Evolutionary conservation across 169 alveolate species (phyloP), one percentile per base, ranked within the genome.

Genomic region (Eimeria praecox): DNA sequence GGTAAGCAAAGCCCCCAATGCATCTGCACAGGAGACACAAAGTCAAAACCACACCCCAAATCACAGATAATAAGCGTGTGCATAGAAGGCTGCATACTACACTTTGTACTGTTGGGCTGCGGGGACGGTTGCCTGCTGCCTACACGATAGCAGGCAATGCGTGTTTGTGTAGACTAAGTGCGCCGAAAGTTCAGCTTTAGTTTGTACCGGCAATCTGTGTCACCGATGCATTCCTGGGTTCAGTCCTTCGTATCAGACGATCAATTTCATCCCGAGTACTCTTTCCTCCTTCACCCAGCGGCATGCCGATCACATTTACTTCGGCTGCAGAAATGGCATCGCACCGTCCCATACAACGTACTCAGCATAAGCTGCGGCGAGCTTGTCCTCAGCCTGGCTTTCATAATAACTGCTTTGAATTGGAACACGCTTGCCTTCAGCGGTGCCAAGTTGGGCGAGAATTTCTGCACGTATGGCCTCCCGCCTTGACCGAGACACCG

Each of bases 191-290:
- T 33, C 6, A 56, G 5, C 33, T 73, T 38, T 35, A 24, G 78
- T 44, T 9, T 40, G 82, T 54, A 87, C 93, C 93, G n/a, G 93
- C 93, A 62, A 87, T 87, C 6, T 62, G 93, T 16, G 33, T 18
- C 40, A 24, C 46, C 24, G 82, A 56, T 2, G 44, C 40, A 38
- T 62, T 87, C 49, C 93, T n/a, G 2, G 78, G 93, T 16, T 38
- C 56, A 56, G 42, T 42, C 52, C 64, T 83, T 42, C 33, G 78
- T 42, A 87, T 38, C 93, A 87, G 38, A 46, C 40, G 59, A 42
- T 54, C 93, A 14, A 87, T 22, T 35, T 33, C 64, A 40, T 9
- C 82, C 22, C 64, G 82, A 62, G 83, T 22, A 38, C 35, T 83
- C 64, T 40, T 71, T 40, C 64, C 62, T 35, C 82, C 83, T 42